Base-by-base conservation (phyloP, 306 rosid genomes). In the Castanopsis chinensis region DNA sequence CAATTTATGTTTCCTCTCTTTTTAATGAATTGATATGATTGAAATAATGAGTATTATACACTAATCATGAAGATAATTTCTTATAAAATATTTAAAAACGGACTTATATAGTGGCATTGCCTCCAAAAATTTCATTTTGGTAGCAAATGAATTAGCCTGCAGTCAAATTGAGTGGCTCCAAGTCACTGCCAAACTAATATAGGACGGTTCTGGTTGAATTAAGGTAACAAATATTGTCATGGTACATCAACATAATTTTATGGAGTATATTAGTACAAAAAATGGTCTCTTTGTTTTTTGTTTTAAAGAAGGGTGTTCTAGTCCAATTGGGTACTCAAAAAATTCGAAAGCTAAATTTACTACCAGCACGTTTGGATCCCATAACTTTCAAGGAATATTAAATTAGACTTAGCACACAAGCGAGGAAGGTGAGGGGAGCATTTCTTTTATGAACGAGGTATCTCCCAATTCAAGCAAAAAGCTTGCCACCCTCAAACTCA, bases 381-480 rank as follows among this genome's bases (percentile, higher is more conserved):
- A 20, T 73, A 60, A 37, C 2, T 77, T 74, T 77, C 45, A 73
- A 1, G 60, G 37, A 77, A 33, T 49, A 14, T 64, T 49, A 52
- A 76, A 71, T 3, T 55, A 84, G 78, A 53, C 92, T 88, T 91
- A 67, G 82, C 35, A 63, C 61, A 76, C 80, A 93, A 93, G 97
- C 25, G 58, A 77, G 94, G 90, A 89, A 77, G 86, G 97, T 88
- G 86, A 81, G 86, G 74, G 79, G 79, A 85, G 79, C 78, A 80
- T 86, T 85, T 88, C 81, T 25, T 83, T 76, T 73, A 78, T 78
- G 78, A 10, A 65, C 15, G 33, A 83, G 86, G 21, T 80, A 20
- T 77, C 92, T 93, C 85, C 79, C 73, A 84, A 68, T 84, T 84
- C 88, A 94, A 94, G 98, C 96, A 89, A 90, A 63, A 65, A 18